phyloP scores from a whole-genome alignment of 2,329 filamentous ascomycete genomes.

The Trichoderma breve region DNA sequence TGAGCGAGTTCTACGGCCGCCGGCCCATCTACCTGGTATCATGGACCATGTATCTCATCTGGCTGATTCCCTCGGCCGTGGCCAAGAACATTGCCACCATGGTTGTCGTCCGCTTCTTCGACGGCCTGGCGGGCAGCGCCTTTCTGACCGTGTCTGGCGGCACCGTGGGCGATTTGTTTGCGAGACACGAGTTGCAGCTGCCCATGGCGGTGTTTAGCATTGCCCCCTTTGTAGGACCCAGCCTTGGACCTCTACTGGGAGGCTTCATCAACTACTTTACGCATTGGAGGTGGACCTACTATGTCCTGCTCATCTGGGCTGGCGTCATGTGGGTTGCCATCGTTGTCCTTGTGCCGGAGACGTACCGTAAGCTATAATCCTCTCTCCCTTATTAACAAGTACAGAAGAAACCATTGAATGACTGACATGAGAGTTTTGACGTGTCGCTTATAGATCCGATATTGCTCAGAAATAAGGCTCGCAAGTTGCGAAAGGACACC shows the following conservation, averaged over 20 bases:
- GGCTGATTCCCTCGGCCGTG: slow-evolving; percentile 77
- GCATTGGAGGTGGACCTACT: slow-evolving; percentile 81
- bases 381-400: neutral
- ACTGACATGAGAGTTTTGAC: neutral
- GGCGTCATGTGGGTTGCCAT: slow-evolving; percentile 63
- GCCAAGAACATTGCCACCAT: slow-evolving; percentile 80
- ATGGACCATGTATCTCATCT: slow-evolving; percentile 73
- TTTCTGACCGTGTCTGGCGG: slow-evolving; percentile 76
- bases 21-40: slow-evolving; percentile 76
- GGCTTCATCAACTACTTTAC: slow-evolving; percentile 79
- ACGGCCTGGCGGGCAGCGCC: slow-evolving; percentile 67
- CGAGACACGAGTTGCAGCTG: slow-evolving; percentile 63
- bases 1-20: slow-evolving; percentile 79
- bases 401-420: neutral
- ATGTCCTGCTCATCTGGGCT: slow-evolving; percentile 79
- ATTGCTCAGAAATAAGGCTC: slow-evolving; percentile 70
- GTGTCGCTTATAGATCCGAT: slow-evolving; percentile 52
- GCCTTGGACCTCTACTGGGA: slow-evolving; percentile 61
- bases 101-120: slow-evolving; percentile 74
- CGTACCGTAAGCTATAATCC: slow-evolving; percentile 56
- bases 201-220: slow-evolving; percentile 82
- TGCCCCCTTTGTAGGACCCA: slow-evolving; percentile 62
- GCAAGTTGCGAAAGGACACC: slow-evolving; percentile 66
- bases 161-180: slow-evolving; percentile 79
- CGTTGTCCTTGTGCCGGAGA: slow-evolving; percentile 76